Evolutionary conservation across 768 basidiomycete species (phyloP), one percentile per base, ranked within the genome.

Genomic region (Psilocybe cubensis): DNA sequence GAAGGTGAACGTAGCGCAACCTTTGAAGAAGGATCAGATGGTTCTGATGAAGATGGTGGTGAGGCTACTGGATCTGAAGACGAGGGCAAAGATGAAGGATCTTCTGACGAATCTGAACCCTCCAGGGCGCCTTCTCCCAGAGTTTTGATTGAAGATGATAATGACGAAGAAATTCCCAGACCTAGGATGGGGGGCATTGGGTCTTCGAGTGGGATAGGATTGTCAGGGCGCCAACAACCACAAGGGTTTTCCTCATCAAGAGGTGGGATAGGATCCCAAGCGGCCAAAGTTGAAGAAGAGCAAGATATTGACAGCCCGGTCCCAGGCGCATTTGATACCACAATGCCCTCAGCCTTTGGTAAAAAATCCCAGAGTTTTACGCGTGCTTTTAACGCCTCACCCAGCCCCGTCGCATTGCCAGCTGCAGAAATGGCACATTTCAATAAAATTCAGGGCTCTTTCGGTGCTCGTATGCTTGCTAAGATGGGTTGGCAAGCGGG

Each of bases 401-500:
- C 82, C 1, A 81, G 81, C 47, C 74, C 81, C 17, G 74, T 78
- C 2, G 76, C 79, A 3, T 81, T 97, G 18, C 83, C 82, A 18
- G 74, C 84, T 1, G 65, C 79, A 17, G 96, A 98, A 64, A 76
- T 80, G 56, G 78, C 80, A n/a, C 96, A 98, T 68, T 96, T 99
- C 71, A 79, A 75, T 60, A 92, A 90, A 64, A 79, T 98, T 11
- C 78, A 83, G 40, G 82, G 85, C 14, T 80, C 89, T 0, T 88
- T 94, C 59, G 96, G 95, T 63, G 91, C 96, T 18, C 88, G 88
- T 55, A 86, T 98, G 84, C 83, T 99, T 21, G 84, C 84, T 27
- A 98, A 96, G 77, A 95, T 96, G 89, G 97, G 97, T 7, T 99
- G 97, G 96, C 79, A 87, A 67, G 76, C 88, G 0, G 96, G 88